A percentile compares a stretch with the other conserved stretches of the same genome.
phyloP scores from a whole-genome alignment of 352 stramenopile genomes.

The Pythium biforme region DNA sequence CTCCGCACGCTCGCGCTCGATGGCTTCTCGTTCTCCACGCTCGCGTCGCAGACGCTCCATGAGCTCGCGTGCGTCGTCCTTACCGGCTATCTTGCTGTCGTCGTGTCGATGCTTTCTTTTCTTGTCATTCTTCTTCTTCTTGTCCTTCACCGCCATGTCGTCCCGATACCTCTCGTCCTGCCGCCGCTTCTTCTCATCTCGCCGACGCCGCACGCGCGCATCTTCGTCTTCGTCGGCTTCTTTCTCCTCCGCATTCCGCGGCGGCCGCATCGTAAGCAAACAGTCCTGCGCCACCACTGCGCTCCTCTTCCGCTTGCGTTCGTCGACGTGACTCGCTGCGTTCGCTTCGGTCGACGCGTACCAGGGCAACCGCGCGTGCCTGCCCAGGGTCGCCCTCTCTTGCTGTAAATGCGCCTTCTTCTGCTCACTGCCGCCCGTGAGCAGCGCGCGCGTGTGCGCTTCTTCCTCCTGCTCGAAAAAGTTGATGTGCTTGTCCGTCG shows the following conservation, averaged over 20 bases:
- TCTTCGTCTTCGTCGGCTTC: conserved; percentile 17
- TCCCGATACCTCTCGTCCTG: not conserved
- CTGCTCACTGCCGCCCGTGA: conserved; percentile 1
- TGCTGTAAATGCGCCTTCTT: not conserved
- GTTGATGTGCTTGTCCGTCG: conserved; percentile 22
- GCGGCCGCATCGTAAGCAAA: conserved; percentile 17
- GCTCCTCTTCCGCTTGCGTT: not conserved
- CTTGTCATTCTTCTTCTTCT: conserved; percentile 18
- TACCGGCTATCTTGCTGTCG: conserved; percentile 1
- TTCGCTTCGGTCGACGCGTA: no score
- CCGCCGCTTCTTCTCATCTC: not conserved
- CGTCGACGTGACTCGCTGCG: no score
- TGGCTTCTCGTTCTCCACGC: conserved; percentile 22
- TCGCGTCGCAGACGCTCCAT: conserved; percentile 19
- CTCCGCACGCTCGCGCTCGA: conserved; percentile 16
- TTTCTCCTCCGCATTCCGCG: not conserved
- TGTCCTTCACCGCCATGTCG: not conserved
- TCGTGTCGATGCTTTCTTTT: conserved; percentile 9
- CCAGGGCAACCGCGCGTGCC: conserved; percentile 24
- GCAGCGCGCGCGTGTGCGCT: conserved; percentile 27
- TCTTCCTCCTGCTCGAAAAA: conserved; percentile 30
- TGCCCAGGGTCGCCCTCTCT: conserved; percentile 17
- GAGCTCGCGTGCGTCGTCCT: not conserved
- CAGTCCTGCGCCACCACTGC: conserved; percentile 14
- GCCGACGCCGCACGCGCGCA: conserved; percentile 12